Evolutionary conservation across 306 rosid genomes (phyloP), one percentile per base, ranked within the genome.

Genomic region (Gleditsia sinensis): DNA sequence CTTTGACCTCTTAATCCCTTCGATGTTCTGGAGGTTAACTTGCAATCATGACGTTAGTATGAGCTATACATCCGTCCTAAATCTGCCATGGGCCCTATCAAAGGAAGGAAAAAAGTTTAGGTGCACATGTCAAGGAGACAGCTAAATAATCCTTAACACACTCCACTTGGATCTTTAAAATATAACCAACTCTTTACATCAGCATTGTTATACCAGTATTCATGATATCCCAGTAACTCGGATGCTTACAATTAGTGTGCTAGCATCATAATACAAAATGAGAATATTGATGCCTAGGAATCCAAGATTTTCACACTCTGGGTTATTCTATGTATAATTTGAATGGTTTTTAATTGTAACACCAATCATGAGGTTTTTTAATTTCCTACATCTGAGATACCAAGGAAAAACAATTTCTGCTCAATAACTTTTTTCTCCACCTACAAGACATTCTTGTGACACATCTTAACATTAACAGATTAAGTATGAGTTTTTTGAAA

Each of bases 71-170:
- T 70, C 74, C 83, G 24, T 79, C 69, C 74, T 33, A 60, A 45
- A 68, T 72, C 81, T 73, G 83, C 81, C 57, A 74, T 27, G 36
- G 33, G 40, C 62, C 71, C 71, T 76, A 65, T 53, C 66, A 69
- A 59, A 71, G 42, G 50, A 78, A 40, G 36, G 61, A 37, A 16
- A 27, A 37, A 27, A 69, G 13, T 30, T 30, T 2, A 5, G 36
- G 43, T 19, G 48, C 50, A 48, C 27, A 30, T 30, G 64, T 49
- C 60, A 74, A 80, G 58, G 45, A 64, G 24, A 67, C 37, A 32
- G 60, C 61, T 46, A 27, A 60, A 56, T 30, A 13, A 13, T 27
- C 37, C 10, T 42, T 32, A 14, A 12, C 19, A 42, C 55, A 17
- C 30, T 50, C 12, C 53, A 16, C 20, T 20, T 43, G 28, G 33